These are phyloP conservation scores for Penicillium silybi DNA, from an alignment of 495 filamentous ascomycete species.

Conservation along the genomic window DNA sequence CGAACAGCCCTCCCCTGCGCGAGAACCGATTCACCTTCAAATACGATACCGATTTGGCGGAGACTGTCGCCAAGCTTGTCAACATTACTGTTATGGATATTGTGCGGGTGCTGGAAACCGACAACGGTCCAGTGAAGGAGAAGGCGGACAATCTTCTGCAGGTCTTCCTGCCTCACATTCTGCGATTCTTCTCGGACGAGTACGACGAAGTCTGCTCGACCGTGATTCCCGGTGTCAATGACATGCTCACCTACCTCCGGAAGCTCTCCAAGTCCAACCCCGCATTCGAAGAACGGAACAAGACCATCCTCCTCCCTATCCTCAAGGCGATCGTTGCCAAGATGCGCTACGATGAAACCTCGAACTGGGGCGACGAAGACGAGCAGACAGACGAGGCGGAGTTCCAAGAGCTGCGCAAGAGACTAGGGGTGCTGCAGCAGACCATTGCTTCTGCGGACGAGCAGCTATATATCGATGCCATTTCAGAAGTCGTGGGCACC, in stretches of 20 bases:
- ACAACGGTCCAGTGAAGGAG: conserved; percentile 50
- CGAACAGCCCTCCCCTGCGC: conserved; percentile 71
- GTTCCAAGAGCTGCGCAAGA: conserved; percentile 88
- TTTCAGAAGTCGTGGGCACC: conserved; percentile 75
- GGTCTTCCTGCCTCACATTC: conserved; percentile 74
- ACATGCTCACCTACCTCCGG: conserved; percentile 82
- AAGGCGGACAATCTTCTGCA: conserved; percentile 72
- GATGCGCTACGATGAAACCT: conserved; percentile 95
- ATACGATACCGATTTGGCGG: conserved; percentile 93
- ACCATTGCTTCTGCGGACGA: conserved; percentile 82
- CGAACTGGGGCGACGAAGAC: conserved; percentile 90
- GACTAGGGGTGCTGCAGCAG: conserved; percentile 85
- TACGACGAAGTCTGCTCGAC: conserved; percentile 97
- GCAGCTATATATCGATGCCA: conserved; percentile 74
- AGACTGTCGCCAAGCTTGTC: conserved; percentile 91
- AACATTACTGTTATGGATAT: conserved; percentile 85
- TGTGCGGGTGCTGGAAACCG: conserved; percentile 67
- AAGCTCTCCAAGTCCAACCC: conserved; percentile 63
- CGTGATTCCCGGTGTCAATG: conserved; percentile 84
- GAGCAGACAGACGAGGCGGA: conserved; percentile 97
- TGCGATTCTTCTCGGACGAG: conserved; percentile 95
- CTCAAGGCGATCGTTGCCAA: conserved; percentile 87
- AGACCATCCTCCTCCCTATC: conserved; percentile 76
- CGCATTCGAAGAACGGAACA: conserved; percentile 62
- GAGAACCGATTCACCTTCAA: conserved; percentile 71